Percentiles rank a stretch among this genome's conserved stretches.
These are phyloP conservation scores for Plasmopara viticola DNA, from an alignment of 352 stramenopile species.

Conservation along the genomic window DNA sequence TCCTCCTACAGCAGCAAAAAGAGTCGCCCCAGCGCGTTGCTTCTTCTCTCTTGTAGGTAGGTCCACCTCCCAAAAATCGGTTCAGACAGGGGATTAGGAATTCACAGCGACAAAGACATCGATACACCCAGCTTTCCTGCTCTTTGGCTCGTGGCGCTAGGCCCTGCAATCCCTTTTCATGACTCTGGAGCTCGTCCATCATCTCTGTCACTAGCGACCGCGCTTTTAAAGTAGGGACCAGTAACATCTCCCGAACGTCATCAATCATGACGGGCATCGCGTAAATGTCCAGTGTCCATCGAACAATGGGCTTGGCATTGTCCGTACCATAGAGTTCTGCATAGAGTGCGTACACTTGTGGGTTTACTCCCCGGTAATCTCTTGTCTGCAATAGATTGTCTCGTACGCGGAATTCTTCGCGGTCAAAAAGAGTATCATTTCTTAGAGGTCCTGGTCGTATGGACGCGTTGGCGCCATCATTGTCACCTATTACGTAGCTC, in stretches of 20 bases:
- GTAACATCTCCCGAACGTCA: slow-evolving; percentile 70
- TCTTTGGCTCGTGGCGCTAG: slow-evolving; percentile 30
- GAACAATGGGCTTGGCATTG: slow-evolving; percentile 55
- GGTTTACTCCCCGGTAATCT: slow-evolving; percentile 75
- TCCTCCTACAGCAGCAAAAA: slow-evolving; percentile 14
- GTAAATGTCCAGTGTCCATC: slow-evolving; percentile 79
- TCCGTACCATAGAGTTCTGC: slow-evolving; percentile 65
- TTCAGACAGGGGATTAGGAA: slow-evolving; percentile 66
- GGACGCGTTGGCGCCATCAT: slow-evolving; percentile 43
- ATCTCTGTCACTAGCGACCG: slow-evolving; percentile 56
- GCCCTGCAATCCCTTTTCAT: slow-evolving; percentile 17
- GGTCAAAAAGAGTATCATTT: slow-evolving; percentile 71
- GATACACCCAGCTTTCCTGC: slow-evolving; percentile 52
- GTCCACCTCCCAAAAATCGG: slow-evolving; percentile 49
- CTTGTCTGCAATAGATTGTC: slow-evolving; percentile 53
- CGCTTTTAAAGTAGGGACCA: slow-evolving; percentile 49
- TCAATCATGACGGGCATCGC: slow-evolving; percentile 70
- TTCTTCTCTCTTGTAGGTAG: slow-evolving; percentile 53
- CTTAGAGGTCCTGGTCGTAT: slow-evolving; percentile 51
- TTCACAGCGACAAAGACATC: slow-evolving; percentile 70
- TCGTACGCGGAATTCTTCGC: slow-evolving; percentile 55
- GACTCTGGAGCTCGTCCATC: slow-evolving; percentile 45
- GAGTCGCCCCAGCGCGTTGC: slow-evolving; percentile 15
- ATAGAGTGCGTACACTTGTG: slow-evolving; percentile 73
- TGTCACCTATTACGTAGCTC: slow-evolving; percentile 64